Evolutionary conservation across 305 asterid species (phyloP).

Genomic region (Fraxinus greggii): DNA sequence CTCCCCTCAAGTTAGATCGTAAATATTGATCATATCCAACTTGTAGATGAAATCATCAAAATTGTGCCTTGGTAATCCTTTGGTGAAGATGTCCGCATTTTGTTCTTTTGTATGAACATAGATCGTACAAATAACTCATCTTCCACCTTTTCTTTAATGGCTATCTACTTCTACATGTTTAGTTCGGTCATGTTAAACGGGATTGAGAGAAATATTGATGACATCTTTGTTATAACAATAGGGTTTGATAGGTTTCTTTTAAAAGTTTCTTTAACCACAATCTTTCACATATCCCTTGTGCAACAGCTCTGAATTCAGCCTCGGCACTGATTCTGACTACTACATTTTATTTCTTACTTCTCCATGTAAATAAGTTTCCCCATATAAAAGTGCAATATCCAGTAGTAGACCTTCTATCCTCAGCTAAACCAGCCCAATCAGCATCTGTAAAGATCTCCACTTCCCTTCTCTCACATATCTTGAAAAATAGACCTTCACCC

Average conservation of each 20-base stretch:
- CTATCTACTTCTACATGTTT: neutral
- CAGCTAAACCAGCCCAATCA: neutral
- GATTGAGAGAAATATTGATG: neutral
- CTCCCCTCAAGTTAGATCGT: neutral
- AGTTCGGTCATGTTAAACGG: neutral
- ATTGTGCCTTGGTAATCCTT: neutral
- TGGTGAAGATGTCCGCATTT: neutral
- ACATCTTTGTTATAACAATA: neutral
- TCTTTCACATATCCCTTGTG: neutral
- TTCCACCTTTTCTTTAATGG: neutral
- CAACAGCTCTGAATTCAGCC: neutral
- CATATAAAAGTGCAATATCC: neutral
- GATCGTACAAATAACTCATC: neutral
- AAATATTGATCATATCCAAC: neutral
- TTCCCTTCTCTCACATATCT: neutral
- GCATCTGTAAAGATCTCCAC: neutral
- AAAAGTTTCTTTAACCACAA: neutral
- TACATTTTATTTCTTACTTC: neutral
- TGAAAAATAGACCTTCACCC: neutral
- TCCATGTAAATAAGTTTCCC: conserved; percentile 16
- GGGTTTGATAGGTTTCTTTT: neutral
- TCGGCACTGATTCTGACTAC: neutral
- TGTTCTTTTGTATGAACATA: neutral
- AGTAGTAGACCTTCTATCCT: neutral
- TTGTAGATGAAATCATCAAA: neutral